phyloP scores from a whole-genome alignment of 306 rosid species.

The Senna siamea region DNA sequence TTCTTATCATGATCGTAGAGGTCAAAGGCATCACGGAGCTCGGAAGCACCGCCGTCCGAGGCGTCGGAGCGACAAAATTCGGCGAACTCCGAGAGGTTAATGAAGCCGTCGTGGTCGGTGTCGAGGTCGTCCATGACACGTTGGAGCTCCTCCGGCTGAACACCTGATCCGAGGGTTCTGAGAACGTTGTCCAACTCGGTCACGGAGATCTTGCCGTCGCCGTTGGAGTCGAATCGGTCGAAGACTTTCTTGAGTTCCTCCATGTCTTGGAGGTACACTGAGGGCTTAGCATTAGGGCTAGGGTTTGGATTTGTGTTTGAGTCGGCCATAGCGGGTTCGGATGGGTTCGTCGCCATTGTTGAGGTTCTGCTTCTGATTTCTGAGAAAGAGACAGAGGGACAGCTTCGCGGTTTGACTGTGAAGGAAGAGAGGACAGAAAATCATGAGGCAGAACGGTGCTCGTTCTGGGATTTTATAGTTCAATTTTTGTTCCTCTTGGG shows the following conservation, averaged over 20 bases:
- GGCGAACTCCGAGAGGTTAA: constrained; percentile 72
- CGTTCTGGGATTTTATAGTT: not conserved
- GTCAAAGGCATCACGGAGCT: constrained; percentile 78
- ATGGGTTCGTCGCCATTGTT: constrained; percentile 51
- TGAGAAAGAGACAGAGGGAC: not conserved
- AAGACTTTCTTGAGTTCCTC: constrained; percentile 67
- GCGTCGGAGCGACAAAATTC: constrained; percentile 62
- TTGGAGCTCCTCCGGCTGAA: constrained; percentile 49
- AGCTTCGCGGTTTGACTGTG: not conserved
- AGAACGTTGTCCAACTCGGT: constrained; percentile 70
- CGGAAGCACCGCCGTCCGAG: constrained; percentile 53
- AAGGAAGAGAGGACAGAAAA: not conserved
- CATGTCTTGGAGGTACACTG: constrained; percentile 49
- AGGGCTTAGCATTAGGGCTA: constrained; percentile 5
- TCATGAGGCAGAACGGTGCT: not conserved
- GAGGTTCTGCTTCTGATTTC: not conserved
- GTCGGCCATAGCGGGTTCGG: not conserved
- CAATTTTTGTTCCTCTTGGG: not conserved
- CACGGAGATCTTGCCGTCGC: constrained; percentile 89
- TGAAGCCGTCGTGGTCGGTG: constrained; percentile 75
- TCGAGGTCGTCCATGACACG: constrained; percentile 85
- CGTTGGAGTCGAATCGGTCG: constrained; percentile 78
- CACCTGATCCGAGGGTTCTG: constrained; percentile 58
- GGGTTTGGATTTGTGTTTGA: not conserved
- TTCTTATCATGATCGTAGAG: constrained; percentile 86